Evolutionary conservation across 306 rosid species (phyloP), one percentile per base, ranked within the genome.

Genomic region (Ormosia emarginata): DNA sequence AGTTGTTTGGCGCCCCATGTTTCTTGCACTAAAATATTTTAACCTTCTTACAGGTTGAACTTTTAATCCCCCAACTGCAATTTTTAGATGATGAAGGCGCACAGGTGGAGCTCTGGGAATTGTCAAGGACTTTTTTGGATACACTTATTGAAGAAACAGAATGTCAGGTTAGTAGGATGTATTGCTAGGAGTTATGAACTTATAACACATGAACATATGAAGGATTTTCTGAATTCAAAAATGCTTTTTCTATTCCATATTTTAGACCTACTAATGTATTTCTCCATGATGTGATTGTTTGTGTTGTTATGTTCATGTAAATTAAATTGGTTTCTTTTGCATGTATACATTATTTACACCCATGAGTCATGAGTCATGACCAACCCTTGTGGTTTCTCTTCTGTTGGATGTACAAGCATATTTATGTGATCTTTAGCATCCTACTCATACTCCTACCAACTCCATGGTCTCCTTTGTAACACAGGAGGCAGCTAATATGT

Each of bases 21-120:
- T n/a, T 75, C 52, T 24, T 39, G 14, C 71, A 57, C 40, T 73
- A 40, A 50, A 15, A 1, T 57, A 39, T 73, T 33, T 71, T 37
- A 68, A 41, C 66, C 39, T 49, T 81, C 55, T 80, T 65, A 55
- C 93, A 95, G 99, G 99, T 95, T 74, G 99, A 95, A 85, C 99
- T 95, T 67, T 85, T 95, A 44, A 93, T 95, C 85, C 99, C 99
- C 29, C 99, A 95, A 80, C 94, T 95, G 75, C 94, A 93, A 83
- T 92, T 88, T 90, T 91, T 95, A 67, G 99, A 95, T 30, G 98
- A 95, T 67, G 99, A 95, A 91, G 98, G 99, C 7, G 99, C 98
- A 18, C 99, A 95, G 58, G 89, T 91, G 82, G 97, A 95, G 83
- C 98, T 95, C 83, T 93, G 99, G 99, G 93, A 93, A 24, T 86